Conservation (phyloP, 2,329 filamentous ascomycete species). For the Verticillium nonalfalfae region DNA sequence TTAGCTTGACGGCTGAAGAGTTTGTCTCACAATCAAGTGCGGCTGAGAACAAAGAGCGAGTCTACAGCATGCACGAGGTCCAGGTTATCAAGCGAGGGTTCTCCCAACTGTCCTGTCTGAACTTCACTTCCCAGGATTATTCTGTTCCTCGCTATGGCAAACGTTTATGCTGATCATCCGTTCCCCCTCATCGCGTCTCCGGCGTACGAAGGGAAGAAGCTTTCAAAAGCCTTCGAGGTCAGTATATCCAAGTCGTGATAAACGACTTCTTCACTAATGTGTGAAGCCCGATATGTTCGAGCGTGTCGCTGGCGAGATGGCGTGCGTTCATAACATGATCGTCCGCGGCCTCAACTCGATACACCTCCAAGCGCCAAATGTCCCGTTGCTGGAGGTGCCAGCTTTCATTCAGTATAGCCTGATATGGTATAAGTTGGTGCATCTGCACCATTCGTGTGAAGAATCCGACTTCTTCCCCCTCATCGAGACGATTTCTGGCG, state of each 20-base stretch:
- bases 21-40: background rate
- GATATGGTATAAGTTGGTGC: conserved; percentile 23
- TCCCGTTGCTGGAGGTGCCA: conserved; percentile 24
- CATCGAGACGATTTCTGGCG: conserved; percentile 25
- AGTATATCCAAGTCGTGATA: background rate
- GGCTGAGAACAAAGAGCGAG: background rate
- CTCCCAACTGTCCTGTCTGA: background rate
- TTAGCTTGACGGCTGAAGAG: background rate
- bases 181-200: conserved; percentile 3
- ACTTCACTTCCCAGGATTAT: too few species aligned
- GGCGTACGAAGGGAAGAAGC: background rate
- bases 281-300: conserved; percentile 20
- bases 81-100: background rate
- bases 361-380: conserved; percentile 27
- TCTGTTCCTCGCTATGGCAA: background rate
- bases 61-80: too few species aligned
- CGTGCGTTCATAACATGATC: conserved; percentile 25
- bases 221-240: conserved; percentile 1
- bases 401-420: conserved; percentile 24
- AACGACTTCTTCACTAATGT: background rate
- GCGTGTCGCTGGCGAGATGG: conserved; percentile 21
- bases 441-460: conserved; percentile 31
- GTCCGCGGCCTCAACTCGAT: conserved; percentile 29
- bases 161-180: conserved; percentile 7
- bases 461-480: conserved; percentile 30